These are phyloP conservation scores for Apiospora marii DNA, from an alignment of 2,329 filamentous ascomycete species.

Conservation along the genomic window DNA sequence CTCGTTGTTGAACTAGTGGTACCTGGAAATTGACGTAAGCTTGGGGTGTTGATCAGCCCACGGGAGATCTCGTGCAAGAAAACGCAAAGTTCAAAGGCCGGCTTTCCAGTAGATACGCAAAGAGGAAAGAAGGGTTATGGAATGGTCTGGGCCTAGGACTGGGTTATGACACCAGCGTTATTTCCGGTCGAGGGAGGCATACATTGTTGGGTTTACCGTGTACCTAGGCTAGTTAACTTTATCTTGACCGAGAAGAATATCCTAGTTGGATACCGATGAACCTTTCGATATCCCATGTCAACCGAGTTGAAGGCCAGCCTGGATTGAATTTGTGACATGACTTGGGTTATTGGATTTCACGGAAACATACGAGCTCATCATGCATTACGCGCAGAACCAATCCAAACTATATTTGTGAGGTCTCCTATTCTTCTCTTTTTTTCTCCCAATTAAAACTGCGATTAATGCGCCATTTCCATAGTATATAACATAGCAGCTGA, in stretches of 20 bases:
- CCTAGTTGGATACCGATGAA: neutral
- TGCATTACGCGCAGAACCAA: neutral
- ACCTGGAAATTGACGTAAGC: no score
- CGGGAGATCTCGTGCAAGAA: neutral
- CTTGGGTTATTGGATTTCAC: neutral
- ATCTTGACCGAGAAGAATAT: neutral
- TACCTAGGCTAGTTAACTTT: neutral
- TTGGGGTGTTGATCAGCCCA: neutral
- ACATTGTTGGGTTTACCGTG: neutral
- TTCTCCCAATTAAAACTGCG: neutral
- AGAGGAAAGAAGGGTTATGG: no score
- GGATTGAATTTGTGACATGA: neutral
- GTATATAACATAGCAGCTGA: neutral
- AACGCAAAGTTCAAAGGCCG: neutral
- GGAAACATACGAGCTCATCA: neutral
- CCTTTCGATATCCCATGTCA: neutral
- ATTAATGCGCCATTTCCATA: neutral
- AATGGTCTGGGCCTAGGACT: neutral
- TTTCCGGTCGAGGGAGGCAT: neutral
- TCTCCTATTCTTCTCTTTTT: neutral
- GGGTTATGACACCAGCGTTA: neutral
- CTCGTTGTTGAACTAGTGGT: no score
- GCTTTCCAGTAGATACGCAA: neutral
- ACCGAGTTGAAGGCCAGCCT: neutral
- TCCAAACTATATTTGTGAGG: neutral